Evolutionary conservation across 2,329 filamentous ascomycete genomes (phyloP), one percentile per base, ranked within the genome.

Genomic region (Phialophora expanda): DNA sequence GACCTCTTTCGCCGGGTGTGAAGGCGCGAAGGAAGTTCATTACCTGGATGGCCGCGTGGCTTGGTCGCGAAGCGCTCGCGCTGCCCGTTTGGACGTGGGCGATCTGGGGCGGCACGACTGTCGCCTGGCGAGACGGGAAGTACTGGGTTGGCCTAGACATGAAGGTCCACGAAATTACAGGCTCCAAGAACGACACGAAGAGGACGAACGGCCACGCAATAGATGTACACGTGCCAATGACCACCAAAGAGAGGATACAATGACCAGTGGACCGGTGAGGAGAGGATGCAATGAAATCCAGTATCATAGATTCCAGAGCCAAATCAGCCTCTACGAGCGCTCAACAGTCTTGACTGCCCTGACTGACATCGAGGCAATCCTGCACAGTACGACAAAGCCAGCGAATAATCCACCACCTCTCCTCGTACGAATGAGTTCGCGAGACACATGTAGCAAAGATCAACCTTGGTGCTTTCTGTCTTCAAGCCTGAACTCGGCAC

Each of bases 81-180:
- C 81, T 97, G 54, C 93, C 93, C 0, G 90, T 99, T 66, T 99
- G 95, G 95, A 81, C 87, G 0, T 93, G 90, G 86, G 95, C 95
- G 0, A 91, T 97, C 22, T 87, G 92, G 72, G 89, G 94, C n/a
- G 95, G 95, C 0, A 87, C 90, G 1, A 94, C 89, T 0, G 92
- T 99, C 0, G 86, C 86, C 60, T 99, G 95, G 96, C 83, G 95
- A 62, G 94, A 93, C 0, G 89, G 89, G 73, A 85, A 82, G 30
- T 98, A 98, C 76, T 86, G 86, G 73, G 93, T 98, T 1, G 87
- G 89, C 1, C 84, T 92, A 71, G 91, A 98, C 76, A 94, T 94
- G 84, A 91, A 88, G 58, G 94, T 96, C 28, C 83, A 86, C 70
- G 87, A 88, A 72, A 81, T 86, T 56, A 69, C 76, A 44, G 69